A percentile compares a stretch with the other conserved stretches of the same genome.
These are phyloP conservation scores for Populus euphratica DNA, from an alignment of 345 rosid species.

Conservation along the genomic window DNA sequence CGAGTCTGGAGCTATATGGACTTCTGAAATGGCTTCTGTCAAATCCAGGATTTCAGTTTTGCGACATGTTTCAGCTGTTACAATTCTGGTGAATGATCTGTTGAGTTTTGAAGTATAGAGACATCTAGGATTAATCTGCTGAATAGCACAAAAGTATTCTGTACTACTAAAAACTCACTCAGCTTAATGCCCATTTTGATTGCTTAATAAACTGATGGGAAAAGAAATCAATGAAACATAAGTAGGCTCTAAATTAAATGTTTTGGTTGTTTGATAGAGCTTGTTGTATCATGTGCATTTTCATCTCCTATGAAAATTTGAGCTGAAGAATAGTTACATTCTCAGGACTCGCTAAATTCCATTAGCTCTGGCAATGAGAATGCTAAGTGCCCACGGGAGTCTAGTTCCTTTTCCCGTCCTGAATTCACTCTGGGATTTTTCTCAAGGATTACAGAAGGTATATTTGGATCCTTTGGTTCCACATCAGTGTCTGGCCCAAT, in stretches of 20 bases:
- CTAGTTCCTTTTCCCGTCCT: conserved; percentile 51
- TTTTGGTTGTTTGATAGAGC: neutral
- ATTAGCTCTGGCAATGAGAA: conserved; percentile 30
- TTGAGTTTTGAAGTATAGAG: neutral
- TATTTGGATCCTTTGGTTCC: conserved; percentile 53
- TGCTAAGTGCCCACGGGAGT: conserved; percentile 29
- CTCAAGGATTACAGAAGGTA: conserved; percentile 44
- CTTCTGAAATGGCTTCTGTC: neutral
- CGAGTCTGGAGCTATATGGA: neutral
- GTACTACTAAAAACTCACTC: too few species aligned
- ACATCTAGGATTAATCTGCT: neutral
- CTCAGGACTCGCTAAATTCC: conserved; percentile 48
- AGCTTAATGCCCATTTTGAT: too few species aligned
- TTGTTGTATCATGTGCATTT: conserved; percentile 9
- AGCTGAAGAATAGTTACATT: conserved; percentile 21
- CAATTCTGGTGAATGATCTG: neutral
- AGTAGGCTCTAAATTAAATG: neutral
- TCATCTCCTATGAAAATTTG: neutral
- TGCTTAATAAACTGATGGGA: too few species aligned
- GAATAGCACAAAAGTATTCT: too few species aligned
- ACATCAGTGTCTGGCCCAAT: conserved; percentile 34
- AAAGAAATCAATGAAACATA: too few species aligned
- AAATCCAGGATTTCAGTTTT: neutral
- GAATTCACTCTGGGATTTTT: conserved; percentile 67
- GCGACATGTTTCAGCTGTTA: neutral